A percentile compares a stretch with the other conserved stretches of the same genome.
Conservation (phyloP, 179 eudicot species). For the Camellia oleifera region DNA sequence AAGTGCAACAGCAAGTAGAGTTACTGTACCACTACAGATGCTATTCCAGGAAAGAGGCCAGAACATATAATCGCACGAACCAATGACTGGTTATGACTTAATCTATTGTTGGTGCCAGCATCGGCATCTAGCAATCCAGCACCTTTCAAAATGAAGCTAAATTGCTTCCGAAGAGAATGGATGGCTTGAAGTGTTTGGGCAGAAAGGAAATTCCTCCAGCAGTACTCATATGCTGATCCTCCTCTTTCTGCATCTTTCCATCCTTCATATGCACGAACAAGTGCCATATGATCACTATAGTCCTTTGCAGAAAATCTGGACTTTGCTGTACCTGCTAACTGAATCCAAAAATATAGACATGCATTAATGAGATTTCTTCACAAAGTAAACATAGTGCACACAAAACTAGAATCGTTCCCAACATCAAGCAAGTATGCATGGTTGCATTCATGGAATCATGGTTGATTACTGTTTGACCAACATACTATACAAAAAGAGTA, state of each 20-base stretch:
- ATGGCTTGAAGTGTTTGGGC: conserved; percentile 98
- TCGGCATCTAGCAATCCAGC: conserved; percentile 75
- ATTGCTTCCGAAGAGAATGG: conserved; percentile 95
- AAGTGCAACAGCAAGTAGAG: conserved; percentile 16
- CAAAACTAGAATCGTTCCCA: not conserved
- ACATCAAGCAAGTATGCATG: not conserved
- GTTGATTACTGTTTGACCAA: not conserved
- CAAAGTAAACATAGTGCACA: not conserved
- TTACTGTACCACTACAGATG: conserved; percentile 87
- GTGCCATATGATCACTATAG: conserved; percentile 99
- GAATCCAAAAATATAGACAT: conserved; percentile 22
- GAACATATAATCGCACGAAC: conserved; percentile 98
- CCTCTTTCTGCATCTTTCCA: conserved; percentile 99
- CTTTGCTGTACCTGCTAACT: conserved; percentile 97
- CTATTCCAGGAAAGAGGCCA: conserved; percentile 95
- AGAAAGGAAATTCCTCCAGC: conserved; percentile 99
- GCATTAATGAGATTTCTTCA: not conserved
- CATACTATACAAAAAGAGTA: not conserved
- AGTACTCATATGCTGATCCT: conserved; percentile 94
- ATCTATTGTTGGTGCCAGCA: conserved; percentile 58
- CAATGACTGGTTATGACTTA: conserved; percentile 90
- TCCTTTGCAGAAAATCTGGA: conserved; percentile 99
- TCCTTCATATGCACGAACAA: conserved; percentile 99
- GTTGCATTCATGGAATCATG: not conserved
- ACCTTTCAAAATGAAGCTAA: conserved; percentile 76